A percentile compares a stretch with the other conserved stretches of the same genome.
Evolutionary conservation across 148 eudicot genomes (phyloP).

Genomic region (Spergularia marina): DNA sequence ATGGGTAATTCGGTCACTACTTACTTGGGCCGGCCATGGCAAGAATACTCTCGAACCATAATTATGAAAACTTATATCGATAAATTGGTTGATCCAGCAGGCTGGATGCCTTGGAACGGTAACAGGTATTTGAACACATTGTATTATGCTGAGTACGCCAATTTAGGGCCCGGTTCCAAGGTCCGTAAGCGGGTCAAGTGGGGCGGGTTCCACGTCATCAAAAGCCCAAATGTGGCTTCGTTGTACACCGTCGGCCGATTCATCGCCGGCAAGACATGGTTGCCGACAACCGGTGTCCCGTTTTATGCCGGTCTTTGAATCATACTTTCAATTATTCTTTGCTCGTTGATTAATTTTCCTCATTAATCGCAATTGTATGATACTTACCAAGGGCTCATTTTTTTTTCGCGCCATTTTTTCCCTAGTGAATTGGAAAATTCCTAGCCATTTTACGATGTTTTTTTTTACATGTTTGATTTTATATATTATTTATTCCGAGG

Average conservation of each 20-base stretch:
- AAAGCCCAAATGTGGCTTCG: conserved; percentile 23
- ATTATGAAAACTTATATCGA: conserved; percentile 42
- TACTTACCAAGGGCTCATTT: conserved; percentile 1
- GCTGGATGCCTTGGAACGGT: conserved; percentile 59
- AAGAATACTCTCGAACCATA: conserved; percentile 49
- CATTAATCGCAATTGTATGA: conserved; percentile 20
- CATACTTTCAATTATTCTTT: neutral
- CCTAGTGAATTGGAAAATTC: neutral
- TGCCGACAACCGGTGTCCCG: conserved; percentile 64
- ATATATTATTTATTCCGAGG: neutral
- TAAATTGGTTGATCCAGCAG: conserved; percentile 27
- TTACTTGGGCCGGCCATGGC: conserved; percentile 77
- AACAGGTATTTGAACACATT: conserved; percentile 27
- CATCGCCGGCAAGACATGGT: conserved; percentile 59
- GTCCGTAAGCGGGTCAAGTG: conserved; percentile 49
- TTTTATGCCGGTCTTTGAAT: conserved; percentile 42
- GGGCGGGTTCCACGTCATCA: conserved; percentile 50
- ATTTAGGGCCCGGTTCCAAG: conserved; percentile 48
- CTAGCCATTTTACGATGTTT: neutral
- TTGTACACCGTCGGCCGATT: conserved; percentile 42
- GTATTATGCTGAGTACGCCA: conserved; percentile 58
- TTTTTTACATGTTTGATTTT: neutral
- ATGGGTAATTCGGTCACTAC: conserved; percentile 24
- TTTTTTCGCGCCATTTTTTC: conserved; percentile 7
- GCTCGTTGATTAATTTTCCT: conserved; percentile 24